Percentiles rank a stretch among this genome's conserved stretches.
phyloP scores from a whole-genome alignment of 2,329 filamentous ascomycete species.

The Zymoseptoria passerinii region DNA sequence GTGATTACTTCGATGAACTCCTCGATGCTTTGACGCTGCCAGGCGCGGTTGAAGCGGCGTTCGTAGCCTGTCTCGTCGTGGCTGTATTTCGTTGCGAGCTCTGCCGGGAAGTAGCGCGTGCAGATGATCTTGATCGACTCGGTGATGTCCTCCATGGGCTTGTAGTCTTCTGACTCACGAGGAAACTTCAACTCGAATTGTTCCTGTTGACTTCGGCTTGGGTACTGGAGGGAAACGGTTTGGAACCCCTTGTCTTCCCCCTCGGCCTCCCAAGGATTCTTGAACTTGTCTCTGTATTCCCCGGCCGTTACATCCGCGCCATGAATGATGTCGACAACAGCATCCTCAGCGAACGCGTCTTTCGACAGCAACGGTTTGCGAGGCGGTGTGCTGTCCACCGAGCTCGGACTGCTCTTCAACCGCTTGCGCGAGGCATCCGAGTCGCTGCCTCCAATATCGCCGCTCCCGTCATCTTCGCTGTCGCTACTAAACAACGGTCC shows the following conservation, averaged over 20 bases:
- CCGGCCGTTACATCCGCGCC: constrained; percentile 36
- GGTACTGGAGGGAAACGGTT: constrained; percentile 65
- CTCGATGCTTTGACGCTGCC: constrained; percentile 52
- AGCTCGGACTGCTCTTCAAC: constrained; percentile 30
- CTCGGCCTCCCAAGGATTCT: constrained; percentile 36
- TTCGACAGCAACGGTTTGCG: constrained; percentile 16
- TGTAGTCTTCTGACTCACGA: constrained; percentile 56
- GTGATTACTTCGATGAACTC: constrained; percentile 66
- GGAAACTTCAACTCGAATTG: constrained; percentile 68
- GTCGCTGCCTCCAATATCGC: constrained; percentile 24
- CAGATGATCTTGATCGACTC: constrained; percentile 51
- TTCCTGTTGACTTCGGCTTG: constrained; percentile 47
- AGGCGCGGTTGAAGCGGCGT: constrained; percentile 67
- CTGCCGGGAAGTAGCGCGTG: constrained; percentile 67
- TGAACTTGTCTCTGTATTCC: constrained; percentile 40
- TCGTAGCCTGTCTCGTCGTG: constrained; percentile 66
- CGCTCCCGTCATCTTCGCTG: constrained; percentile 26
- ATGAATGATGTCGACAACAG: constrained; percentile 31
- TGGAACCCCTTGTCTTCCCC: constrained; percentile 31
- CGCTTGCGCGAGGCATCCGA: constrained; percentile 30
- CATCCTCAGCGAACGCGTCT: constrained; percentile 18
- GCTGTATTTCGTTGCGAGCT: constrained; percentile 58
- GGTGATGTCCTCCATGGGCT: constrained; percentile 53
- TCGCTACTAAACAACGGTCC: constrained; percentile 25
- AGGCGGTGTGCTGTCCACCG: constrained; percentile 22